Percentiles rank a stretch among this genome's conserved stretches.
Evolutionary conservation across 805 yeast species (phyloP).

Genomic region (Metschnikowia baotianmanensis): DNA sequence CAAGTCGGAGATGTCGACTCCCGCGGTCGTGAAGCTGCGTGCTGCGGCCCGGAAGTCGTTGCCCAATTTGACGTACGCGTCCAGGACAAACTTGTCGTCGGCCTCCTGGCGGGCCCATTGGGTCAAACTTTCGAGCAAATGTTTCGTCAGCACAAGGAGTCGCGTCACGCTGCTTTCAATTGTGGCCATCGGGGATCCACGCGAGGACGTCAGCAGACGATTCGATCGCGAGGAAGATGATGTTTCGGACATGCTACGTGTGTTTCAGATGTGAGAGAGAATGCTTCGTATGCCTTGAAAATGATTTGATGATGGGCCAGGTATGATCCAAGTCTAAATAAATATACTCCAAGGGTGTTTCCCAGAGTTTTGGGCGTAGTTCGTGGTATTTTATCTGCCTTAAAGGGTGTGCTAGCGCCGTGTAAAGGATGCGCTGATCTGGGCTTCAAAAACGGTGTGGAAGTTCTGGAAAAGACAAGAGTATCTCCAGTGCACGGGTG

Average conservation of each 20-base stretch:
- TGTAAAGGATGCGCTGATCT: no score
- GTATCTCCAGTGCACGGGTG: no score
- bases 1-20: slow-evolving; percentile 76
- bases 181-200: slow-evolving; percentile 37
- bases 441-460: no score
- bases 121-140: slow-evolving; percentile 77
- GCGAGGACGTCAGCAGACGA: slow-evolving; percentile 3
- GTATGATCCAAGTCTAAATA: no score
- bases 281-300: no score
- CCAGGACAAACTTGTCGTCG: slow-evolving; percentile 80
- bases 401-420: no score
- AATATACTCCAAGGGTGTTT: no score
- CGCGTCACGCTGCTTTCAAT: slow-evolving; percentile 78
- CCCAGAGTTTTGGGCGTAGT: no score
- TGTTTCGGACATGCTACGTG: slow-evolving; percentile 6
- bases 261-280: no score
- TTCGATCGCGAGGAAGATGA: slow-evolving; percentile 1
- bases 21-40: slow-evolving; percentile 72
- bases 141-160: slow-evolving; percentile 83
- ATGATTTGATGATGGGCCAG: no score
- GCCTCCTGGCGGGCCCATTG: slow-evolving; percentile 87
- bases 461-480: no score
- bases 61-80: slow-evolving; percentile 87
- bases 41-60: slow-evolving; percentile 89
- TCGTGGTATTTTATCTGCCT: no score